phyloP scores from a whole-genome alignment of 345 rosid genomes.

The Alliaria petiolata region DNA sequence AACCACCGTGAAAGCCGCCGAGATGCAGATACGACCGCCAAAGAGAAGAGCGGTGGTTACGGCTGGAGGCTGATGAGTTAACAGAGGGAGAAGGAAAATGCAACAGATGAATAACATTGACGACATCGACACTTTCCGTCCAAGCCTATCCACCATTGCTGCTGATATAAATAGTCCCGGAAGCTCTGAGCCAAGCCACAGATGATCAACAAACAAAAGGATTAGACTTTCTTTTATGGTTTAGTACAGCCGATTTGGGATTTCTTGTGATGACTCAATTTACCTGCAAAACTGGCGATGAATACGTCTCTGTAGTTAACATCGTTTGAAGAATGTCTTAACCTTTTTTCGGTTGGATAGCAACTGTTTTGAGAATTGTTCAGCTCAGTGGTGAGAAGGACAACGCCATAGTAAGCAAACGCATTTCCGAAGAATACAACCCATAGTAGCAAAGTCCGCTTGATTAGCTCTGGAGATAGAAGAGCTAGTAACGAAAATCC shows the following conservation, averaged over 20 bases:
- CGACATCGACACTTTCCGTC: constrained; percentile 84
- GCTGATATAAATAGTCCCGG: constrained; percentile 88
- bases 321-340: constrained; percentile 32
- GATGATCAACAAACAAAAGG: constrained; percentile 2
- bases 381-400: constrained; percentile 87
- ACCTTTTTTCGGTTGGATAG: constrained; percentile 18
- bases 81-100: constrained; percentile 71
- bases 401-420: constrained; percentile 83
- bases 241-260: neutral
- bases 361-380: constrained; percentile 50
- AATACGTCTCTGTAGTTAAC: constrained; percentile 69
- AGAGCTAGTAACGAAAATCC: constrained; percentile 46
- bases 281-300: constrained; percentile 88
- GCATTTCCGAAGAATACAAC: constrained; percentile 83
- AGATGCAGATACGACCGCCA: constrained; percentile 82
- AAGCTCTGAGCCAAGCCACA: constrained; percentile 44
- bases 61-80: constrained; percentile 51
- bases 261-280: neutral
- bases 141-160: constrained; percentile 67
- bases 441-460: constrained; percentile 82
- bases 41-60: constrained; percentile 73
- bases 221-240: neutral
- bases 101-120: constrained; percentile 67
- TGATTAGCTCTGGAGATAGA: constrained; percentile 62
- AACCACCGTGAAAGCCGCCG: constrained; percentile 64